Base-by-base conservation (phyloP, 371 early-diverging fungal species). In the Dinochytrium kinnereticum region DNA sequence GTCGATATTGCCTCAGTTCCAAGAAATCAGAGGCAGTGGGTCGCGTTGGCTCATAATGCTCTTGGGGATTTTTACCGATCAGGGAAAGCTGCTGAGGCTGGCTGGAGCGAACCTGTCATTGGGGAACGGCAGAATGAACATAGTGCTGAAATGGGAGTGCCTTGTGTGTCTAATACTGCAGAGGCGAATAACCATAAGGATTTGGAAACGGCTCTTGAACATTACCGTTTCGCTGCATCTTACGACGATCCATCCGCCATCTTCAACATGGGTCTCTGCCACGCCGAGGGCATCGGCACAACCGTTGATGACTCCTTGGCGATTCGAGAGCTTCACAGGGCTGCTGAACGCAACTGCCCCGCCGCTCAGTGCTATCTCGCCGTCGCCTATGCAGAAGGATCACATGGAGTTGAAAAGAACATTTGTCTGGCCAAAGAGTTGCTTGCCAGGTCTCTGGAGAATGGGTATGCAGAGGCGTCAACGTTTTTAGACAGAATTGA, bases 281-380 rank as follows among this genome's bases (percentile, higher is more conserved):
- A 53, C 26, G 55, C 55, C 5, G 55, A 53, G 26, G 55, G 55
- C 5, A 53, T 53, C 55, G 55, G 55, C 13, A 53, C n/a, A n/a
- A 26, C 26, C 5, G n/a, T 13, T 5, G 24, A 53, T 24, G 26
- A n/a, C 24, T 5, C 10, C n/a, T 26, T 53, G 7, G 55, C 55
- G 13, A 13, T 53, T 53, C 55, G 55, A 24, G 55, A 53, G 26
- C 55, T 53, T 5, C 55, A 53, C 26, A 7, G 55, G 7, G 55
- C 55, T 5, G 13, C 55, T 24, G 55, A 53, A 53, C 13, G 55
- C n/a, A 53, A 53, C 26, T 53, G 55, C 55, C n/a, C n/a, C 24
- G 13, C 13, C 5, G 55, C 55, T 7, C 55, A 53, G 24, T 13
- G n/a, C n/a, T 53, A 53, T 26, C 26, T 53, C n/a, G 55, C 55